Conservation (phyloP, 1,284 basidiomycete species). For the Tetrapyrgos nigripes region DNA sequence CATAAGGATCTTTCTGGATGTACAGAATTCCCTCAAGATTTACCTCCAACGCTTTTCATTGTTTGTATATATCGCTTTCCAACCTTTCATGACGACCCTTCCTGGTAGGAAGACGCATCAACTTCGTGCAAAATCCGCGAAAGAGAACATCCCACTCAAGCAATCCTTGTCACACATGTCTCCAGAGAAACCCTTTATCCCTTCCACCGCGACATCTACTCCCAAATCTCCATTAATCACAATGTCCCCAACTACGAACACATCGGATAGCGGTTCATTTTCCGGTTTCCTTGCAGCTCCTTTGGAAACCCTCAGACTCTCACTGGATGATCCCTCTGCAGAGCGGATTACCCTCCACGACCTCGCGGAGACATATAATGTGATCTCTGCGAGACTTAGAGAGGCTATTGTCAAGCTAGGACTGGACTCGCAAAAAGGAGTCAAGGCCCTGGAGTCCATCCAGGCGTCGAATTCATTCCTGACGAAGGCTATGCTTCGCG, state of each 20-base stretch:
- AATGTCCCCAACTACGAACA: conserved; percentile 2
- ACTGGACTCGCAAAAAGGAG: conserved; percentile 13
- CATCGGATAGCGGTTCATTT: conserved; percentile 22
- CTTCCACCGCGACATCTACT: neutral
- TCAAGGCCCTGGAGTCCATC: conserved; percentile 40
- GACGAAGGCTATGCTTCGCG: conserved; percentile 6
- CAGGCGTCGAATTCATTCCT: conserved; percentile 51
- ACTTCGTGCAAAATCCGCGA: neutral
- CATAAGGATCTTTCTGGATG: neutral
- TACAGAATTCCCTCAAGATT: neutral
- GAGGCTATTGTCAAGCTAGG: conserved; percentile 25
- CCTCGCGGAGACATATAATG: conserved; percentile 62
- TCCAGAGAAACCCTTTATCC: neutral
- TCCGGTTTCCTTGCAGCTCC: conserved; percentile 42
- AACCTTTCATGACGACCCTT: neutral
- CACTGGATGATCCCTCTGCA: conserved; percentile 40
- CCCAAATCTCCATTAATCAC: neutral
- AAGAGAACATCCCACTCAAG: neutral
- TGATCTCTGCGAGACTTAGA: conserved; percentile 51
- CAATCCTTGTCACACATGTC: neutral
- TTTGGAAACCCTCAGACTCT: conserved; percentile 52
- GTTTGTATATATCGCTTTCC: neutral
- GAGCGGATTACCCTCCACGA: conserved; percentile 51
- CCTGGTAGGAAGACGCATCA: neutral
- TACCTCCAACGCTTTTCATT: neutral